Percentiles rank a stretch among this genome's conserved stretches.
These are phyloP conservation scores for Diphasiastrum complanatum DNA, from an alignment of 83 land plant species.

Conservation along the genomic window DNA sequence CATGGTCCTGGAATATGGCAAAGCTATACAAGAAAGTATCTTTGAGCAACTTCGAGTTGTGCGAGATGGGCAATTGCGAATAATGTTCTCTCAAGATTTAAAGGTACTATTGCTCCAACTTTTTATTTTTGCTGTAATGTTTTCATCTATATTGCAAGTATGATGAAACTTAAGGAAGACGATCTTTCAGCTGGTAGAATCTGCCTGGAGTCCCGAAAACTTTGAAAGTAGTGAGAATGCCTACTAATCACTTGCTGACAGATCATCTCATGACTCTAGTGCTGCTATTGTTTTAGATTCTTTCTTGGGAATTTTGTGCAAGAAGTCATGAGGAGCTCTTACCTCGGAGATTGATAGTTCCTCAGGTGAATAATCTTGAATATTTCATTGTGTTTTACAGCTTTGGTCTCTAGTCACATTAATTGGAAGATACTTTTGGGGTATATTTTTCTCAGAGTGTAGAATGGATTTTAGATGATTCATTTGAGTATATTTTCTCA, in stretches of 20 bases:
- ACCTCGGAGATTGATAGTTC: slow-evolving; percentile 70
- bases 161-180: too few species aligned
- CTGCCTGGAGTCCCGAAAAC: too few species aligned
- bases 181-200: too few species aligned
- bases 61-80: slow-evolving; percentile 10
- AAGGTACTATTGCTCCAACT: background rate
- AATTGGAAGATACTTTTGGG: too few species aligned
- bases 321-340: slow-evolving; percentile 80
- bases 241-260: too few species aligned
- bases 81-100: slow-evolving; percentile 9
- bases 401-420: too few species aligned
- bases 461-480: too few species aligned
- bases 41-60: slow-evolving; percentile 15
- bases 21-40: too few species aligned
- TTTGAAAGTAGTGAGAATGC: too few species aligned
- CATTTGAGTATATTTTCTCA: too few species aligned
- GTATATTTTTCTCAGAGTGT: too few species aligned
- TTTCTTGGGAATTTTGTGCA: slow-evolving; percentile 91
- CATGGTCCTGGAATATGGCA: slow-evolving; percentile 8
- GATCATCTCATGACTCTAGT: too few species aligned
- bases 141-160: background rate
- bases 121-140: background rate
- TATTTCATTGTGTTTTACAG: background rate
- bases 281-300: slow-evolving; percentile 51
- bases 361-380: slow-evolving; percentile 68